A percentile compares a stretch with the other conserved stretches of the same genome.
Evolutionary conservation across 1,139 yeast species (phyloP).

Genomic region (Zygosaccharomyces sapae): DNA sequence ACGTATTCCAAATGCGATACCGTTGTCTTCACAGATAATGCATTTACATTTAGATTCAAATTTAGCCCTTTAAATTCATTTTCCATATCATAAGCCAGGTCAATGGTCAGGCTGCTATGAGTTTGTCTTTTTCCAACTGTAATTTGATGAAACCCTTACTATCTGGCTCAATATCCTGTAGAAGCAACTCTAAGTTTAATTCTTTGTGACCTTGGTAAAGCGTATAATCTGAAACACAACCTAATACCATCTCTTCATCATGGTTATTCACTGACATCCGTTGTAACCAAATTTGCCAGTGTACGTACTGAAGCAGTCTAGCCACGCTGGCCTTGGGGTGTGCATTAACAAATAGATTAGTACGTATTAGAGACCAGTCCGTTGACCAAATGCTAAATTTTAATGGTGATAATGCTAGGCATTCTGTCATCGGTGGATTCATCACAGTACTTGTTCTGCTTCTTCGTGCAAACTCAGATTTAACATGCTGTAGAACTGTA

Average conservation of each 20-base stretch:
- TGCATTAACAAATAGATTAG: conserved; percentile 23
- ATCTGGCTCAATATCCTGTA: conserved; percentile 18
- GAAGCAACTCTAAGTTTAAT: conserved; percentile 10
- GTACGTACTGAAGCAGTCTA: conserved; percentile 29
- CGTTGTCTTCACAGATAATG: conserved; percentile 23
- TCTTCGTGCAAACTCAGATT: background rate
- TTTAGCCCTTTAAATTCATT: conserved; percentile 20
- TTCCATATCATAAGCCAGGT: conserved; percentile 18
- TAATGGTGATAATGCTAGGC: conserved; percentile 23
- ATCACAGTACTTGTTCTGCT: too few species aligned
- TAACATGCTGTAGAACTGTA: background rate
- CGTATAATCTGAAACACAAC: conserved; percentile 8
- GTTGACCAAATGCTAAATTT: conserved; percentile 24
- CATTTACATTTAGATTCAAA: conserved; percentile 24
- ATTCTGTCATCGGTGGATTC: conserved; percentile 15
- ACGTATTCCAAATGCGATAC: conserved; percentile 14
- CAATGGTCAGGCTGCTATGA: conserved; percentile 6
- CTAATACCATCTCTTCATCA: conserved; percentile 2
- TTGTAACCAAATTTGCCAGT: conserved; percentile 14
- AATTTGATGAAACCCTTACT: conserved; percentile 17
- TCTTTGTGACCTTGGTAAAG: conserved; percentile 12
- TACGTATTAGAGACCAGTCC: conserved; percentile 13
- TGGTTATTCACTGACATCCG: conserved; percentile 3
- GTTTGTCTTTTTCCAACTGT: conserved; percentile 15
- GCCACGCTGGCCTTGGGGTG: conserved; percentile 25